Percentiles rank a stretch among this genome's conserved stretches.
Evolutionary conservation across 805 yeast genomes (phyloP).

Genomic region (Ogataea chonburiensis): DNA sequence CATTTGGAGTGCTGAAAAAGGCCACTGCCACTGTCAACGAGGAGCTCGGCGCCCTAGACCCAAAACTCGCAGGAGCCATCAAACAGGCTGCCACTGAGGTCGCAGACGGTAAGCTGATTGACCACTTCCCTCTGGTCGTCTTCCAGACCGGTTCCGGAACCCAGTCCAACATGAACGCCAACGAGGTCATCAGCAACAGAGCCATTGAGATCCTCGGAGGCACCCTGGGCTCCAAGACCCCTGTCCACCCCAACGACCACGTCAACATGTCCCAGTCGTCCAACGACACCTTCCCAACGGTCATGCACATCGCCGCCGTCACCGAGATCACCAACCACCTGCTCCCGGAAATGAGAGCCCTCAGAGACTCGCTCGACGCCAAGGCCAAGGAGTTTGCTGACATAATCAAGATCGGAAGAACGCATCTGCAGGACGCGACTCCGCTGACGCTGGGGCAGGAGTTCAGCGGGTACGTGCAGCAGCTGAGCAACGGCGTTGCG

Average conservation of each 20-base stretch:
- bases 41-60: constrained; percentile 77
- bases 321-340: constrained; percentile 74
- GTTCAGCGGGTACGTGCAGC: constrained; percentile 94
- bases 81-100: constrained; percentile 96
- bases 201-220: constrained; percentile 97
- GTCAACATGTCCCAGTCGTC: constrained; percentile 98
- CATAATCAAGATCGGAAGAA: constrained; percentile 98
- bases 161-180: constrained; percentile 98
- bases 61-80: constrained; percentile 79
- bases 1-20: constrained; percentile 92
- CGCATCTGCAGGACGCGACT: constrained; percentile 98
- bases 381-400: constrained; percentile 82
- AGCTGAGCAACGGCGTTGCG: constrained; percentile 83
- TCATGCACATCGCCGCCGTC: constrained; percentile 99
- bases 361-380: constrained; percentile 73
- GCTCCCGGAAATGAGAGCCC: constrained; percentile 74
- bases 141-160: constrained; percentile 99
- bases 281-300: constrained; percentile 98
- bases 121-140: constrained; percentile 96
- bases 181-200: constrained; percentile 97
- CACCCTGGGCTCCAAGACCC: constrained; percentile 82
- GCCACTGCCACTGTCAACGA: constrained; percentile 92
- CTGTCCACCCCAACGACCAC: constrained; percentile 98
- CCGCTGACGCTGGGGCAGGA: constrained; percentile 98
- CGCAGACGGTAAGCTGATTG: constrained; percentile 83